These are phyloP conservation scores for Rickenella mellea DNA, from an alignment of 768 basidiomycete genomes.

Conservation along the genomic window DNA sequence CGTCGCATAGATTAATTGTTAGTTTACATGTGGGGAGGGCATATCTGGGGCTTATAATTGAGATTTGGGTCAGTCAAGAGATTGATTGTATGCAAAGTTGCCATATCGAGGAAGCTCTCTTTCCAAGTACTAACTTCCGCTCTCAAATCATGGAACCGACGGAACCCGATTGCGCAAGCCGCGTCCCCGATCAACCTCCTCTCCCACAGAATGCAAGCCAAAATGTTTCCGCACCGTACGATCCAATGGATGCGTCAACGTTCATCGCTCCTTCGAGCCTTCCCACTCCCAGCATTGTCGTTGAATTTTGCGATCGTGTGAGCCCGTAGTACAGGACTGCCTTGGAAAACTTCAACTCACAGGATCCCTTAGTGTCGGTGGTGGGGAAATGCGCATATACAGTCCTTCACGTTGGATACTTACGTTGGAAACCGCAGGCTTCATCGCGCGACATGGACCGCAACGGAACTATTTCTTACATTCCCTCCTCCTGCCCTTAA, in stretches of 20 bases:
- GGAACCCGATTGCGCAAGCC: no score
- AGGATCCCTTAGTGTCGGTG: slow-evolving; percentile 58
- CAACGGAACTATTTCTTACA: slow-evolving; percentile 84
- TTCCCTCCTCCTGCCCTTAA: slow-evolving; percentile 73
- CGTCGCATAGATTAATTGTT: no score
- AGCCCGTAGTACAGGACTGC: slow-evolving; percentile 18
- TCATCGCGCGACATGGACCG: slow-evolving; percentile 88
- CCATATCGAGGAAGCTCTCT: no score
- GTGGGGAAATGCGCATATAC: slow-evolving; percentile 30
- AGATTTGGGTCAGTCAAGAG: no score
- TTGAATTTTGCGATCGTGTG: slow-evolving; percentile 92
- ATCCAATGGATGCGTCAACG: slow-evolving; percentile 34
- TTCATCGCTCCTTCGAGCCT: slow-evolving; percentile 47
- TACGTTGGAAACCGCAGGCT: slow-evolving; percentile 43
- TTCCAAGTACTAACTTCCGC: no score
- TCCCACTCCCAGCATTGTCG: slow-evolving; percentile 50
- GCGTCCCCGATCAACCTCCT: no score
- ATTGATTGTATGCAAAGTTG: no score
- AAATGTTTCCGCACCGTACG: slow-evolving; percentile 1
- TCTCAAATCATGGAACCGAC: no score
- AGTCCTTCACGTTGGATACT: background rate
- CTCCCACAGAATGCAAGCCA: no score
- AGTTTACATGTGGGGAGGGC: no score
- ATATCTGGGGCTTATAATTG: no score
- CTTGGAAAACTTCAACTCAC: slow-evolving; percentile 1